Base-by-base conservation (phyloP, 345 rosid genomes). In the Acer yangbiense region DNA sequence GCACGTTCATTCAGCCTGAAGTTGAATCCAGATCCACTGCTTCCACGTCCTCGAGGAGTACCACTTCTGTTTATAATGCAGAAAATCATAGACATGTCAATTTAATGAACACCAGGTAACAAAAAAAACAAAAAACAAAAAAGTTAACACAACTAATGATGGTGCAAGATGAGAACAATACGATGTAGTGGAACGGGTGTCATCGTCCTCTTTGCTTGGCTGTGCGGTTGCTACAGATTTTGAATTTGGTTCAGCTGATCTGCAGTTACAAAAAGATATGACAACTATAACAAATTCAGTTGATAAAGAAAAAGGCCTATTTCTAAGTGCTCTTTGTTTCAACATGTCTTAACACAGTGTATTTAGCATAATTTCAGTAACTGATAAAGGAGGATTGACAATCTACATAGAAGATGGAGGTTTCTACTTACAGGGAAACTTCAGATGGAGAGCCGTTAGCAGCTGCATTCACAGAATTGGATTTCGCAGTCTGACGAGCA, bases 1-100 rank as follows among this genome's bases (percentile, higher is more conserved):
- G 98, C 99, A 9, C 98, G 93, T 84, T 94, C 99, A 63, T 91
- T 97, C 86, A 94, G 86, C 88, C 94, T 94, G 77, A 89, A 96
- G 60, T 89, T 89, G 77, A 96, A 96, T 79, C 97, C 99, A 76
- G 94, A 90, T 7, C 86, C 90, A 55, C 83, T 85, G 60, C 89
- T 85, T 80, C 91, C 83, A 72, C 86, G 72, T 27, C 89, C 86
- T 78, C 78, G 85, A 78, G 91, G 84, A 63, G 94, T 85, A 72
- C 87, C 88, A 83, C 88, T 90, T 80, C 93, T 91, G 86, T 80
- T 71, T 52, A 84, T 65, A 23, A 71, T 1, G 68, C 20, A 71
- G 18, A 57, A 35, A 57, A 8, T 10, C 55, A 68, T 13, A n/a
- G 9, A 62, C 43, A 68, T 13, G 62, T 14, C 43, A 75, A 62